A percentile compares a stretch with the other conserved stretches of the same genome.
Conservation (phyloP, 768 basidiomycete species). For the Lactarius vividus region DNA sequence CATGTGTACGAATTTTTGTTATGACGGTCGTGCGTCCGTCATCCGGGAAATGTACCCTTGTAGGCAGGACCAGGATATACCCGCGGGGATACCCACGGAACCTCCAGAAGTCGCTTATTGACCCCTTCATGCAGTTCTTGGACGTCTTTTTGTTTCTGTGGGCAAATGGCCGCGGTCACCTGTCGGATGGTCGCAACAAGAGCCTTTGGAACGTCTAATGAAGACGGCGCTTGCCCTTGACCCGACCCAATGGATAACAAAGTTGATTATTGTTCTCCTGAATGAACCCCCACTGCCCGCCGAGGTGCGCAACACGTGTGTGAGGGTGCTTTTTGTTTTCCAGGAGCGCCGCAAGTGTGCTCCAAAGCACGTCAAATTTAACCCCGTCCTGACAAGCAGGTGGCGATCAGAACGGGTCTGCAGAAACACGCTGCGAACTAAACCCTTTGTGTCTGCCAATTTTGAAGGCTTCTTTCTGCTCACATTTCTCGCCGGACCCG, state of each 20-base stretch:
- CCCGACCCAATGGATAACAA: constrained; percentile 19
- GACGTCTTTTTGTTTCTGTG: constrained; percentile 25
- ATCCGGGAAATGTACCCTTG: constrained; percentile 22
- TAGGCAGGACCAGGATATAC: constrained; percentile 14
- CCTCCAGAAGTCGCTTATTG: constrained; percentile 15
- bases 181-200: constrained; percentile 6
- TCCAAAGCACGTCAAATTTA: constrained; percentile 26
- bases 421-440: constrained; percentile 20
- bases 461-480: constrained; percentile 13
- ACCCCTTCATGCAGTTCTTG: constrained; percentile 20
- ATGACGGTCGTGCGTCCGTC: constrained; percentile 8
- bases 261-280: constrained; percentile 22
- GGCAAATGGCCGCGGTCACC: constrained; percentile 23
- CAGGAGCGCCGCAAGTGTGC: constrained; percentile 21
- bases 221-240: constrained; percentile 22
- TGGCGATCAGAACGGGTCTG: constrained; percentile 20
- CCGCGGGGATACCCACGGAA: constrained; percentile 25
- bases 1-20: constrained; percentile 17
- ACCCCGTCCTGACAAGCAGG: constrained; percentile 17
- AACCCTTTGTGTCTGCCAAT: constrained; percentile 26
- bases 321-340: constrained; percentile 14
- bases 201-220: constrained; percentile 15
- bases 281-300: constrained; percentile 15
- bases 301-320: constrained; percentile 20
- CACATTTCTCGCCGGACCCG: constrained; percentile 12